Evolutionary conservation across 257 asterid species (phyloP).

Genomic region (Euphrasia confusa): DNA sequence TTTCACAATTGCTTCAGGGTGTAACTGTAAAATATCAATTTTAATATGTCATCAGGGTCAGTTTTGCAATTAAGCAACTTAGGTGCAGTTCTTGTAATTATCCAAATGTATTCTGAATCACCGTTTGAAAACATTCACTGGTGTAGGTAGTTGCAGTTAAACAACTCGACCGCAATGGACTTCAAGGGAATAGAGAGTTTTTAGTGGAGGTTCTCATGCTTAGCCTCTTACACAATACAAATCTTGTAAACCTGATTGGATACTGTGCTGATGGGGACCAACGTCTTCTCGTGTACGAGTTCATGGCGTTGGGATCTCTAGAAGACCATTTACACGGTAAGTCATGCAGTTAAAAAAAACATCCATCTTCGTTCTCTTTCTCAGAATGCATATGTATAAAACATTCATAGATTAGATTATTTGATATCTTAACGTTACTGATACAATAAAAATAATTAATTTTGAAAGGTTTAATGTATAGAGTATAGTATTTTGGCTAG

Average conservation of each 20-base stretch:
- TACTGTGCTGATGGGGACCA: conserved; percentile 99
- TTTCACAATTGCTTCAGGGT: no score
- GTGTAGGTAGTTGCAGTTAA: conserved; percentile 90
- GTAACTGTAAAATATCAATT: no score
- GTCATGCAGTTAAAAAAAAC: conserved; percentile 19
- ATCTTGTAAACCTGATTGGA: conserved; percentile 94
- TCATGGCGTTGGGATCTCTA: conserved; percentile 92
- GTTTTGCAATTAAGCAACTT: no score
- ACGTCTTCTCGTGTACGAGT: conserved; percentile 92
- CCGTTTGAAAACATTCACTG: conserved; percentile 18
- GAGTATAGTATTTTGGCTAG: no score
- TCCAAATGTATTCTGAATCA: background rate
- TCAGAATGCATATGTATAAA: background rate
- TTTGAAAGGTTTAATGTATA: no score
- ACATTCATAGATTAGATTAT: no score
- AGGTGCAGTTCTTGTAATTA: background rate
- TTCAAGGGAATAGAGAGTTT: conserved; percentile 92
- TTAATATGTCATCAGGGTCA: no score
- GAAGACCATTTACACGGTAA: conserved; percentile 98
- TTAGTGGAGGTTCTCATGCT: conserved; percentile 99
- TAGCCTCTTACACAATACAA: conserved; percentile 85
- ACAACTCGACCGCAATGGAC: conserved; percentile 89
- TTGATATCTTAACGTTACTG: no score
- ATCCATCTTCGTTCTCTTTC: conserved; percentile 1
- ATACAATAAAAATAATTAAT: no score